Conservation (phyloP, 1,139 yeast species). For the Blastobotrys indianensis region DNA sequence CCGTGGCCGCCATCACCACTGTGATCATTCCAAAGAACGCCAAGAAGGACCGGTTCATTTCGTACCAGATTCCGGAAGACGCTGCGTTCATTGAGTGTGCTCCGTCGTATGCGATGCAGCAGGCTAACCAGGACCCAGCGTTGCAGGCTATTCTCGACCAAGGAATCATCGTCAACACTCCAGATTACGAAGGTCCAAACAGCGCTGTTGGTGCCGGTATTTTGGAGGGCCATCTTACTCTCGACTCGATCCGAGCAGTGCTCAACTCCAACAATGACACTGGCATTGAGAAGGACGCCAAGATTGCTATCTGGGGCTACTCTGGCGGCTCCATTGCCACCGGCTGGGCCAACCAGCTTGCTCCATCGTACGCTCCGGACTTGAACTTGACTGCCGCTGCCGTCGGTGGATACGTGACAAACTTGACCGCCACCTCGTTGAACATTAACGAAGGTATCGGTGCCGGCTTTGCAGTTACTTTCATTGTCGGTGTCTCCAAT, state of each 20-base stretch:
- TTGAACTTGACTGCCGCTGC: constrained; percentile 25
- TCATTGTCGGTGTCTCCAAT: constrained; percentile 27
- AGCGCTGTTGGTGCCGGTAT: constrained; percentile 23
- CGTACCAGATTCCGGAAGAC: constrained; percentile 30
- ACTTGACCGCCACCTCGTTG: constrained; percentile 19
- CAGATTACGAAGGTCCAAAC: constrained; percentile 22
- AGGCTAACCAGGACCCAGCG: constrained; percentile 12
- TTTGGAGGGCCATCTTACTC: constrained; percentile 19
- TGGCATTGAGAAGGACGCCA: constrained; percentile 14
- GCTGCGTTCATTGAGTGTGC: constrained; percentile 26
- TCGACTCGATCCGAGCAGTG: constrained; percentile 26
- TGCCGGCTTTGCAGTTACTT: constrained; percentile 29
- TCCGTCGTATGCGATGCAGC: constrained; percentile 25
- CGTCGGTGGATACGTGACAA: constrained; percentile 26
- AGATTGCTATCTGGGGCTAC: constrained; percentile 27
- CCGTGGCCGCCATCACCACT: constrained; percentile 28
- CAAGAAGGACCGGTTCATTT: constrained; percentile 18
- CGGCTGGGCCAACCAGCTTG: constrained; percentile 32
- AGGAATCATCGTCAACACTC: constrained; percentile 20
- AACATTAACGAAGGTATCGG: constrained; percentile 19
- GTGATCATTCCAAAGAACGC: constrained; percentile 24
- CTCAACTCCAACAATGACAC: constrained; percentile 15
- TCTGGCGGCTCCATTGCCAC: constrained; percentile 30
- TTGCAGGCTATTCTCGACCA: constrained; percentile 18
- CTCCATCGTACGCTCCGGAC: constrained; percentile 28